A percentile compares a stretch with the other conserved stretches of the same genome.
phyloP scores from a whole-genome alignment of 495 filamentous ascomycete genomes.

The Aspergillus mulundensis region DNA sequence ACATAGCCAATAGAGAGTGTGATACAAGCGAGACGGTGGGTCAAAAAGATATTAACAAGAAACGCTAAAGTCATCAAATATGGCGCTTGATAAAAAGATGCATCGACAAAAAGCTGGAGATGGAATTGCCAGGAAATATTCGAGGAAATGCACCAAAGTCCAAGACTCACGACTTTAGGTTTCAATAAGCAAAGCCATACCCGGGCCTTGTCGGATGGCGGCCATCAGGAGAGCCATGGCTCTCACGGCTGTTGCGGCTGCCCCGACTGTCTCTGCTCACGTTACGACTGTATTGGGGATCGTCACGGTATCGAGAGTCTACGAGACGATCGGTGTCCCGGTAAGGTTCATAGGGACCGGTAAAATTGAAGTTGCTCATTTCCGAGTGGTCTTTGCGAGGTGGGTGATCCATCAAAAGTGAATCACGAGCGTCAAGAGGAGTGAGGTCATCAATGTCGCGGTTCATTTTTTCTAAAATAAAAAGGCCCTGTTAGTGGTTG shows the following conservation, averaged over 20 bases:
- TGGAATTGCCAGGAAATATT: background rate
- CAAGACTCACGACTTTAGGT: background rate
- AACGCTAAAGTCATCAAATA: constrained; percentile 22
- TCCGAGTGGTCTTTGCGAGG: constrained; percentile 38
- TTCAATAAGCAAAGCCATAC: constrained; percentile 39
- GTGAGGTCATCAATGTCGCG: constrained; percentile 85
- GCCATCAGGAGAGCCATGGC: constrained; percentile 29
- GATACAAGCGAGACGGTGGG: background rate
- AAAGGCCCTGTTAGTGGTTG: constrained; percentile 13
- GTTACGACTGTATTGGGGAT: constrained; percentile 30
- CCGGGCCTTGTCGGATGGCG: constrained; percentile 38
- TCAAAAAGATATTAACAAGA: constrained; percentile 7
- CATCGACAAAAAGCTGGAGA: constrained; percentile 14
- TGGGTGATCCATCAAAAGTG: constrained; percentile 65
- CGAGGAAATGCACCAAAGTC: constrained; percentile 8
- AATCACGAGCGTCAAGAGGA: constrained; percentile 84
- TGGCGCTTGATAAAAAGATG: constrained; percentile 11
- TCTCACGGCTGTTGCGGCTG: constrained; percentile 23
- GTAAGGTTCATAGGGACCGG: constrained; percentile 42
- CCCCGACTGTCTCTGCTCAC: constrained; percentile 34
- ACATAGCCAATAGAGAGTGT: background rate
- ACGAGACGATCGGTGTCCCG: constrained; percentile 43
- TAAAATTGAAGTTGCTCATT: constrained; percentile 48
- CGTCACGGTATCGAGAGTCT: constrained; percentile 33
- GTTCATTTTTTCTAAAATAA: constrained; percentile 65